These are phyloP conservation scores for Ophiocordyceps camponoti-saundersi DNA, from an alignment of 2,329 filamentous ascomycete genomes.

Conservation along the genomic window DNA sequence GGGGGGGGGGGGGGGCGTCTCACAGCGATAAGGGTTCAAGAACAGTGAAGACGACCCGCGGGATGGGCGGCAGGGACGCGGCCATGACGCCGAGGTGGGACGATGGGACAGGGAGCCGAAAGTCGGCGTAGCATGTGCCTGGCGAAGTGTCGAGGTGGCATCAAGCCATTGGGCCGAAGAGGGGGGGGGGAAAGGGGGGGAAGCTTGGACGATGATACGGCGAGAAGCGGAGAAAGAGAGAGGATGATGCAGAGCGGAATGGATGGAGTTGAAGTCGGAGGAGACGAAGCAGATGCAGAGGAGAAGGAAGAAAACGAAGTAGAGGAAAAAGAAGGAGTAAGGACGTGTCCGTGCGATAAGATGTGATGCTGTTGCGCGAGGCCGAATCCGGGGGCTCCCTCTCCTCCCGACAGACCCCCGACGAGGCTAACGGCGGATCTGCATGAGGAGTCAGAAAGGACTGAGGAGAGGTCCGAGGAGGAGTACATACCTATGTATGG, in stretches of 20 bases:
- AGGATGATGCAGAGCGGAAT: not conserved
- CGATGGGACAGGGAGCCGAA: not conserved
- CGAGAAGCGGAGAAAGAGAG: not conserved
- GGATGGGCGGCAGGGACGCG: slow-evolving; percentile 44
- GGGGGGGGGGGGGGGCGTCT: slow-evolving; percentile 7
- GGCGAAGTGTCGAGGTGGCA: not conserved
- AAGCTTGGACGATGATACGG: not conserved
- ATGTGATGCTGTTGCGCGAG: no score
- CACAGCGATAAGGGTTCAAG: slow-evolving; percentile 54
- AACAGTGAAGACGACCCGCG: slow-evolving; percentile 48
- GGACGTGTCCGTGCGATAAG: not conserved
- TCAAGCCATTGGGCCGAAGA: not conserved
- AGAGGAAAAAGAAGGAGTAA: not conserved
- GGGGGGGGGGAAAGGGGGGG: not conserved
- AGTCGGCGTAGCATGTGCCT: slow-evolving; percentile 2
- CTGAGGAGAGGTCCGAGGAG: no score
- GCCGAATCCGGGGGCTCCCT: no score
- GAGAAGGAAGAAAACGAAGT: not conserved
- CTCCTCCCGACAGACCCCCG: no score
- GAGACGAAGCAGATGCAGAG: no score
- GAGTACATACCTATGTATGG: no score
- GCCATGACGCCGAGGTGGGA: slow-evolving; percentile 34
- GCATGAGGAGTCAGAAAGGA: no score
- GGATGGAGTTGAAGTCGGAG: no score
- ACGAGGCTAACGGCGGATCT: not conserved